Base-by-base conservation (phyloP, 257 asterid genomes). In the Jasminum sambac region DNA sequence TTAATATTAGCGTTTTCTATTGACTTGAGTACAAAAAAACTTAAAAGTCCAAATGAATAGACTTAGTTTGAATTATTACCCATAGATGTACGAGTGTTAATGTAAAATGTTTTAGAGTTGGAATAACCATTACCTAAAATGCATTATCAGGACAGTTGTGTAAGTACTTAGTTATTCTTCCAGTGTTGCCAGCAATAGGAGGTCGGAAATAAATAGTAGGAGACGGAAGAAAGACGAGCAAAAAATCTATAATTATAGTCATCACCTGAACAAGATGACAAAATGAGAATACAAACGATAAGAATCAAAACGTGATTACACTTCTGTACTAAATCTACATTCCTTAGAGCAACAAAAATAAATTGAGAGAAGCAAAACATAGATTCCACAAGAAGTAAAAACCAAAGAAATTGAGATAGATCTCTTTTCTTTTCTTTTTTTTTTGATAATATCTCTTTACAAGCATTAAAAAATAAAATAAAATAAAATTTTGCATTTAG, bases 151-250 rank as follows among this genome's bases (percentile, higher is more conserved):
- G 89, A 70, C 82, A 55, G 89, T 78, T 16, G 82, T 58, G n/a
- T n/a, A n/a, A n/a, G n/a, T n/a, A n/a, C n/a, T n/a, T n/a, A n/a
- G n/a, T n/a, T n/a, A n/a, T n/a, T 21, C 69, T 67, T 24, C 89
- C 89, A 25, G 86, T 83, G 70, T 72, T 73, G 46, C 43, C 67
- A 19, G 80, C 84, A 67, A 84, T 77, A 43, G 83, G 85, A 0
- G 87, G 64, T 30, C 89, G 83, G 70, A 84, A 83, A 72, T 86
- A 77, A 64, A 84, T 76, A n/a, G 89, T 84, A 63, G 89, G 89
- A 67, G 89, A 86, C 11, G 89, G 89, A 77, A 84, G 89, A 72
- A 79, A 84, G 38, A 84, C 89, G 25, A 81, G 86, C 89, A 84
- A 81, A 81, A 81, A 84, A 75, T 82, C 89, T 58, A 87, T 87